phyloP scores from a whole-genome alignment of 176 grass and related monocot genomes.

The Oryza meridionalis region DNA sequence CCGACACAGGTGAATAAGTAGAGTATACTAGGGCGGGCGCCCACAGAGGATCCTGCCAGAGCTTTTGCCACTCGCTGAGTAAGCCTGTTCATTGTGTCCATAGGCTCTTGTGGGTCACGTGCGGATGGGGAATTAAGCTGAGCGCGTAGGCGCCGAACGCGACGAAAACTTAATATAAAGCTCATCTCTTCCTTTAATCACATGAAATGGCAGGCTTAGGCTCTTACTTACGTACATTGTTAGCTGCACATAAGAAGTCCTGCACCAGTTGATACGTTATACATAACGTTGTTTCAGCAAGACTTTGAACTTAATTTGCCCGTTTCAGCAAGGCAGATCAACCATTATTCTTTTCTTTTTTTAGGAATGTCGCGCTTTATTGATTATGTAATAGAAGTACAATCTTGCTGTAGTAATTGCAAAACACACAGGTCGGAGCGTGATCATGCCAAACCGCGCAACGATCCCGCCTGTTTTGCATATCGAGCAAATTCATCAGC shows the following conservation, averaged over 20 bases:
- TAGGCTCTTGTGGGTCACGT: slow-evolving; percentile 7
- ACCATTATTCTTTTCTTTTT: neutral
- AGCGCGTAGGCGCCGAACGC: neutral
- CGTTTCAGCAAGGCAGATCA: neutral
- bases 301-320: neutral
- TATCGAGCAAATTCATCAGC: too few species aligned
- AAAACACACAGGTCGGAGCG: too few species aligned
- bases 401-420: too few species aligned
- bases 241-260: neutral
- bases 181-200: neutral
- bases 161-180: neutral
- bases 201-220: slow-evolving; percentile 30
- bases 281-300: neutral
- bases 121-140: neutral
- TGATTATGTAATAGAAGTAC: too few species aligned
- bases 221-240: neutral
- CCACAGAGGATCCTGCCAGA: neutral
- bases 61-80: neutral
- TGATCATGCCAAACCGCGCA: too few species aligned
- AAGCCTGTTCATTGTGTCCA: neutral
- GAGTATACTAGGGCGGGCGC: neutral
- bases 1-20: neutral
- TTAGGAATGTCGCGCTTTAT: too few species aligned
- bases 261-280: neutral
- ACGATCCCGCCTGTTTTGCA: too few species aligned